Conservation (phyloP, 2,329 filamentous ascomycete genomes). For the Rugonectria rugulosa region DNA sequence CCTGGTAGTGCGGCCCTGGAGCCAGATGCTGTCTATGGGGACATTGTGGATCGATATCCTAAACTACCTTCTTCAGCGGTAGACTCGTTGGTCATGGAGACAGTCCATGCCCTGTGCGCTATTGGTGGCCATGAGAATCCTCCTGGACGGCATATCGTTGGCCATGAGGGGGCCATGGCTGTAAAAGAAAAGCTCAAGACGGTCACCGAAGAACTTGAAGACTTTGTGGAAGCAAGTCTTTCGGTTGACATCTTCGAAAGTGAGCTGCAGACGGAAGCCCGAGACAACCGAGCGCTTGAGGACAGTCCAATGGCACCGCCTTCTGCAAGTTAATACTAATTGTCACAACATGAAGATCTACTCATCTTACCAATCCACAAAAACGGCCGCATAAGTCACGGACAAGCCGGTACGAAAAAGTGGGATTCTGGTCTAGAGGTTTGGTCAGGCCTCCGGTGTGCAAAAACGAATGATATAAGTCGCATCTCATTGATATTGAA, state of each 20-base stretch:
- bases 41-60: constrained; percentile 75
- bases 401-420: too few species aligned
- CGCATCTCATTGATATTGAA: too few species aligned
- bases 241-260: constrained; percentile 79
- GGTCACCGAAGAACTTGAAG: constrained; percentile 93
- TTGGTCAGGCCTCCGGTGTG: too few species aligned
- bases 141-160: constrained; percentile 91
- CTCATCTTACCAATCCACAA: background rate
- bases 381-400: too few species aligned
- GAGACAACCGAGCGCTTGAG: constrained; percentile 46
- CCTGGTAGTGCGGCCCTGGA: constrained; percentile 44
- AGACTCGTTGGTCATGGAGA: constrained; percentile 82
- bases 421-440: too few species aligned
- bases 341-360: background rate
- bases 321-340: constrained; percentile 29
- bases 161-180: constrained; percentile 82
- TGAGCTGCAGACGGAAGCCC: constrained; percentile 61
- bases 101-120: constrained; percentile 87
- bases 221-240: constrained; percentile 90
- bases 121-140: constrained; percentile 97
- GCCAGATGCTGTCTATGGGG: constrained; percentile 45
- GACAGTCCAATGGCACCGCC: constrained; percentile 35
- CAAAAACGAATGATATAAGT: too few species aligned
- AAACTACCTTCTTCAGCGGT: constrained; percentile 72
- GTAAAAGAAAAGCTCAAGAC: constrained; percentile 98